A percentile compares a stretch with the other conserved stretches of the same genome.
These are phyloP conservation scores for Phytophthora foliorum DNA, from an alignment of 352 stramenopile species.

Conservation along the genomic window DNA sequence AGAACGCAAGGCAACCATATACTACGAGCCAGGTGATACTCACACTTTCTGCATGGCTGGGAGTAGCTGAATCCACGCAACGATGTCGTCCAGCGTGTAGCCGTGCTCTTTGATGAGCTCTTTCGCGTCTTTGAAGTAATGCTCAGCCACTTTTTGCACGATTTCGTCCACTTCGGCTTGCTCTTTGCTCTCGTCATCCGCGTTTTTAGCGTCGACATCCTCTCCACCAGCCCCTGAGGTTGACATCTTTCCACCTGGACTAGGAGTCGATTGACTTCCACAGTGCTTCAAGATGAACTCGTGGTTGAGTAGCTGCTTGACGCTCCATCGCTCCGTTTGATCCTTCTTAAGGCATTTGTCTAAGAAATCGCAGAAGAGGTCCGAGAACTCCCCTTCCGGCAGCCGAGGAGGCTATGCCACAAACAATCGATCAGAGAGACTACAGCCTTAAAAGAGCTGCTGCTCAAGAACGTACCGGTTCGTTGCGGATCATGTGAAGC, in stretches of 20 bases:
- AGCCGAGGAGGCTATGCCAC: slow-evolving; percentile 59
- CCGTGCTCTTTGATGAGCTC: slow-evolving; percentile 74
- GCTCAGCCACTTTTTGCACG: slow-evolving; percentile 77
- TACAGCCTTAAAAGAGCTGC: neutral
- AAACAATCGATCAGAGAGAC: slow-evolving; percentile 4
- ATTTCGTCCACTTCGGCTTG: slow-evolving; percentile 83
- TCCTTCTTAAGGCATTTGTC: slow-evolving; percentile 87
- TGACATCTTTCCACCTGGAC: slow-evolving; percentile 13
- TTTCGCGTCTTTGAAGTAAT: slow-evolving; percentile 84
- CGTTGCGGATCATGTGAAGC: slow-evolving; percentile 90
- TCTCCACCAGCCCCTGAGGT: slow-evolving; percentile 31
- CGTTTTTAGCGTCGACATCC: slow-evolving; percentile 30
- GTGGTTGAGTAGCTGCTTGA: slow-evolving; percentile 82
- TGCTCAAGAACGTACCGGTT: slow-evolving; percentile 51
- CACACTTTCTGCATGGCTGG: slow-evolving; percentile 88
- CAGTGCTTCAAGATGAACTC: slow-evolving; percentile 72
- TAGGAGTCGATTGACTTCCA: slow-evolving; percentile 22
- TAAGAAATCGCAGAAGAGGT: slow-evolving; percentile 81
- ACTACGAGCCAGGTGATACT: slow-evolving; percentile 3
- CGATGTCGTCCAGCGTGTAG: slow-evolving; percentile 81
- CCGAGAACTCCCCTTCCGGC: slow-evolving; percentile 77
- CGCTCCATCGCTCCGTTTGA: slow-evolving; percentile 79
- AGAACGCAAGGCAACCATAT: neutral
- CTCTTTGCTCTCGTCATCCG: slow-evolving; percentile 66
- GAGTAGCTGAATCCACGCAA: slow-evolving; percentile 79